Base-by-base conservation (phyloP, 768 basidiomycete species). In the Cubamyces sp. region DNA sequence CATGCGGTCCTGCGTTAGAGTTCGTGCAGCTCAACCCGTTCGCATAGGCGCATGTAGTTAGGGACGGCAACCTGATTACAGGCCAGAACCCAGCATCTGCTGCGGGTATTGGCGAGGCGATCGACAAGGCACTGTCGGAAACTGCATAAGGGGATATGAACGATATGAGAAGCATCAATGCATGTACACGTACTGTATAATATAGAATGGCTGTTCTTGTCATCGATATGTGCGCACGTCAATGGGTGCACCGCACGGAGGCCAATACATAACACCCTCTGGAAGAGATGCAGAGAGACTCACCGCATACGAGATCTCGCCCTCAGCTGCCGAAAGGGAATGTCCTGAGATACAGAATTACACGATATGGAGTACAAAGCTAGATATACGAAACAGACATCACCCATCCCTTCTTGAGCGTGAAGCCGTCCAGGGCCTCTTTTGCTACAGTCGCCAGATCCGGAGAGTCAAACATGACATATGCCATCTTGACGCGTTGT, bases 351-450 rank as follows among this genome's bases (percentile, higher is more conserved):
- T 61, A 65, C 49, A 57, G 51, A 34, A 61, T 53, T 60, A 61
- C 40, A 57, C 41, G 42, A 34, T 57, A 60, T 52, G 60, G 34
- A 49, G 39, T 64, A 68, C 65, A 69, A 56, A 54, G 50, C 58
- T 69, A 78, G 69, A 89, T 87, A 76, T 85, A 94, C 46, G 79
- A 81, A 59, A 95, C 92, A 53, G 81, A 81, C 90, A 95, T 93
- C 66, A 83, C 76, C 90, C 90, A 92, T 43, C 85, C 91, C 69
- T 89, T 90, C 77, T 95, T 94, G 68, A 97, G 79, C 42, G 88
- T 82, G 74, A 94, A 97, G 53, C 91, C 90, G 74, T 96, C 86
- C 64, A 95, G 75, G 15, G 89, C 92, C 54, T 89, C 86, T 77
- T 88, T 91, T 41, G 95, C 95, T 5, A 83, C 83, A 16, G 84